Conservation (phyloP, 208 protist genomes). For the Perkinsela sp. region DNA sequence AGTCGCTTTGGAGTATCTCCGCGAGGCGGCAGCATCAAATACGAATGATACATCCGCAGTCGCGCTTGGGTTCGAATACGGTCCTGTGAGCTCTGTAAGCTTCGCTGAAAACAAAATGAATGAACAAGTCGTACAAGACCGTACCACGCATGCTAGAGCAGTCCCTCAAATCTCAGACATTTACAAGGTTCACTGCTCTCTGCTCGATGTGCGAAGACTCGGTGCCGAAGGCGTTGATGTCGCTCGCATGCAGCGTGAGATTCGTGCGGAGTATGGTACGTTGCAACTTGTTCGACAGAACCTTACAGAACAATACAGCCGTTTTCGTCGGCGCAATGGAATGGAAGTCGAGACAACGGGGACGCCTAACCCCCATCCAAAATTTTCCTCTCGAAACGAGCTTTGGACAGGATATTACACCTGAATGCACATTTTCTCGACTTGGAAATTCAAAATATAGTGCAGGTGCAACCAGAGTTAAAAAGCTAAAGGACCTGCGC, state of each 20-base stretch:
- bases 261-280: background rate
- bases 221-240: background rate
- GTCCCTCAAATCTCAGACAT: background rate
- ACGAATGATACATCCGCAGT: slow-evolving; percentile 27
- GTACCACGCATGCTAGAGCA: background rate
- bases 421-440: too few species aligned
- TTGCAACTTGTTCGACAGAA: background rate
- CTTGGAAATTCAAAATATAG: too few species aligned
- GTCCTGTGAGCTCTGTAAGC: background rate
- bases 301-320: background rate
- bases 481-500: too few species aligned
- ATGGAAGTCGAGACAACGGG: background rate
- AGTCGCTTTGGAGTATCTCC: slow-evolving; percentile 32
- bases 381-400: background rate
- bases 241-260: background rate
- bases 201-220: background rate
- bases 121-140: background rate
- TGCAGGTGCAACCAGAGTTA: too few species aligned
- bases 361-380: background rate
- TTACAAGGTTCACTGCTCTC: background rate
- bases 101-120: background rate
- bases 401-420: background rate
- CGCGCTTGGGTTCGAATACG: slow-evolving; percentile 52
- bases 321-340: background rate
- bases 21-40: slow-evolving; percentile 22